Evolutionary conservation across 805 yeast species (phyloP), one percentile per base, ranked within the genome.

Genomic region (Myxozyma melibiosi): DNA sequence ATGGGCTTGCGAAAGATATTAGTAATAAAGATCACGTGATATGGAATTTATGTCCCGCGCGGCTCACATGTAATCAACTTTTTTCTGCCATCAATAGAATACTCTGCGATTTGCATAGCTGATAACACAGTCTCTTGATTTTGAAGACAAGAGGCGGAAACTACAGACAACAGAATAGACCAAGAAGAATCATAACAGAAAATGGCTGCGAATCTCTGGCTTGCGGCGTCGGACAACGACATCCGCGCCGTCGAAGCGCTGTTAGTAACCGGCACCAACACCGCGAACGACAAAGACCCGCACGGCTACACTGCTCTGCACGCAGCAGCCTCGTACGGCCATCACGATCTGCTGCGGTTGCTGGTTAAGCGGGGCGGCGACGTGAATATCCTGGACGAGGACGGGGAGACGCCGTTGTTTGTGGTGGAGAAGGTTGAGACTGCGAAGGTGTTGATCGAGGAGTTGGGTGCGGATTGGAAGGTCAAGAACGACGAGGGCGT

Each of bases 221-320:
- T 88, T 5, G 96, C 97, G 3, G 92, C 97, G 4, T 88, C 97
- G 18, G 99, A 94, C 69, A 86, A 89, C 65, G 81, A 85, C 59
- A 57, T 79, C 2, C 78, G 74, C 2, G 67, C 77, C 6, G 96
- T 94, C 5, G 80, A 84, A 61, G 62, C 76, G 13, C 74, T 77
- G 51, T 73, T 94, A 6, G 75, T 72, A 9, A 66, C 79, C 0
- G 86, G 85, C 0, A 67, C 74, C 4, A 76, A 75, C 62, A 78
- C 84, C 2, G 81, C 97, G 2, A 86, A 89, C 67, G 80, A 86
- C 5, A 82, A 85, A 61, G 99, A 94, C 71, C 87, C 88, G 0
- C 89, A 91, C 67, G 99, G 99, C 0, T 94, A 95, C 72, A 92
- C 98, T 0, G 96, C 99, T 5, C 79, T 94, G 11, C 99, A 94